Conservation (phyloP, 495 filamentous ascomycete genomes). For the Podospora anserina region DNA sequence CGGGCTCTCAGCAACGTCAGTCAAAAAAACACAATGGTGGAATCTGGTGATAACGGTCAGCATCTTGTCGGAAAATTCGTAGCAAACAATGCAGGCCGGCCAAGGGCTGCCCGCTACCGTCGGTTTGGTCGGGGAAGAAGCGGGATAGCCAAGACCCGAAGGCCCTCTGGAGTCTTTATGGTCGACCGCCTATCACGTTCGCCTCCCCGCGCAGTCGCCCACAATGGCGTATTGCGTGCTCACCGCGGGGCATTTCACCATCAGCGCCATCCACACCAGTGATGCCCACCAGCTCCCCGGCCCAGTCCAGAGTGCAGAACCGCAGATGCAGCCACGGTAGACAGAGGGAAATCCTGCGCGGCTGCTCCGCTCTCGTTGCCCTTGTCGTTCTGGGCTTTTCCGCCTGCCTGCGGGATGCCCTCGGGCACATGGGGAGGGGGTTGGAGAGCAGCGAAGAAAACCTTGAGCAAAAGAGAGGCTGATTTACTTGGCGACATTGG, state of each 20-base stretch:
- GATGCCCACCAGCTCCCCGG: neutral
- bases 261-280: constrained; percentile 5
- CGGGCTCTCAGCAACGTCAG: neutral
- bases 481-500: neutral
- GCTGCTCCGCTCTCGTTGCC: neutral
- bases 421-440: neutral
- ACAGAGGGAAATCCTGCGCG: neutral
- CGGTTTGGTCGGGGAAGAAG: neutral
- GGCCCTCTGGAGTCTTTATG: constrained; percentile 1
- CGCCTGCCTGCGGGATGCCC: neutral
- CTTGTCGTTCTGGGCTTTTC: constrained; percentile 3
- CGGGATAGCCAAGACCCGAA: neutral
- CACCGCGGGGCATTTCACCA: constrained; percentile 9
- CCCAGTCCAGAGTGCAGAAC: neutral
- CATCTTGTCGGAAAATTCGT: neutral
- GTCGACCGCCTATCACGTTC: neutral
- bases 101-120: neutral
- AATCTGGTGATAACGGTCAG: neutral
- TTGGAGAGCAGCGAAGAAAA: neutral
- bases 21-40: neutral
- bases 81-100: neutral
- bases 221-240: constrained; percentile 10
- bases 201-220: constrained; percentile 1
- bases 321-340: neutral
- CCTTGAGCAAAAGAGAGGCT: neutral